Conservation (phyloP, 768 basidiomycete genomes). For the Leccinum olivaceopallidum region DNA sequence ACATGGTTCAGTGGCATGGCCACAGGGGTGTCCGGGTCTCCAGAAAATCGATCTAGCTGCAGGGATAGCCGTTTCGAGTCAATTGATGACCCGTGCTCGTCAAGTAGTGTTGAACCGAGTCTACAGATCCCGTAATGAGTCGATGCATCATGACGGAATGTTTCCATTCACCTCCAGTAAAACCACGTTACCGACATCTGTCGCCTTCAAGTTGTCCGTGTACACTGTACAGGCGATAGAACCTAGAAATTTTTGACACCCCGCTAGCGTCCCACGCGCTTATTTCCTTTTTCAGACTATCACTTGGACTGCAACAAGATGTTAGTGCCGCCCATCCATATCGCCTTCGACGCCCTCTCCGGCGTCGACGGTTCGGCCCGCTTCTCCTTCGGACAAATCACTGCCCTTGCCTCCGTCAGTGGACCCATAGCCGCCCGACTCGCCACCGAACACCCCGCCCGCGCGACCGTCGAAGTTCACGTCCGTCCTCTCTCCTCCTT, state of each 20-base stretch:
- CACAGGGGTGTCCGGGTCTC: background rate
- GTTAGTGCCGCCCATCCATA: slow-evolving; percentile 23
- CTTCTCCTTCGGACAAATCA: slow-evolving; percentile 41
- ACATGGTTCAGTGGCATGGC: background rate
- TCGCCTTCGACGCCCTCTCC: slow-evolving; percentile 61
- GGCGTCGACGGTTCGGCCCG: slow-evolving; percentile 77
- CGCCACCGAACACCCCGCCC: slow-evolving; percentile 66
- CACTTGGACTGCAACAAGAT: background rate
- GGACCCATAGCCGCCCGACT: slow-evolving; percentile 80
- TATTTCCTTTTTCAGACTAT: background rate
- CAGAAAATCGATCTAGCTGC: background rate
- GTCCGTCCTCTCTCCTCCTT: slow-evolving; percentile 70
- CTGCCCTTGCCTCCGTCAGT: slow-evolving; percentile 69
- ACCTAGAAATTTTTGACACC: no score
- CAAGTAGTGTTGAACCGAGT: background rate
- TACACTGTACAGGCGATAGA: no score
- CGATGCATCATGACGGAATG: no score
- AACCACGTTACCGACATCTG: no score
- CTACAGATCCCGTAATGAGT: background rate
- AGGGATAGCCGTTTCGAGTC: background rate
- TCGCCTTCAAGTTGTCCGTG: no score
- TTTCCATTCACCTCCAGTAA: no score
- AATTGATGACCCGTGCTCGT: background rate
- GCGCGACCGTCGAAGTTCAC: slow-evolving; percentile 72
- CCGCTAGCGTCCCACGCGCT: background rate